A percentile compares a stretch with the other conserved stretches of the same genome.
Evolutionary conservation across 2,329 filamentous ascomycete genomes (phyloP).

Genomic region (Ophiostoma sp.): DNA sequence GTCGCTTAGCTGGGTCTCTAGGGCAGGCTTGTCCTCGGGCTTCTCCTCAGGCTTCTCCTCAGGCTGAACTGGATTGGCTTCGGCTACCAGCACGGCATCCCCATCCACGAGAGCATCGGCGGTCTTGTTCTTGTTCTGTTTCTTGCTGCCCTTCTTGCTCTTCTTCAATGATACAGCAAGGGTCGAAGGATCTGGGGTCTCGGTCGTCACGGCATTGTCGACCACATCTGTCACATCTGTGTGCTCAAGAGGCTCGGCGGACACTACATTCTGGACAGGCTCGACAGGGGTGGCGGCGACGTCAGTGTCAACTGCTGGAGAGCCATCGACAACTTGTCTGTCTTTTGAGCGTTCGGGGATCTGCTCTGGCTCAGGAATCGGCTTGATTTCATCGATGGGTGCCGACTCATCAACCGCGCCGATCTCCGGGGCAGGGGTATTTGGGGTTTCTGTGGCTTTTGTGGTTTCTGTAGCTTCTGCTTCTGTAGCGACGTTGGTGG

Average conservation of each 20-base stretch:
- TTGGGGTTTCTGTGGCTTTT: neutral
- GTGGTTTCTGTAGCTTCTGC: neutral
- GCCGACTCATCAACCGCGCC: slow-evolving; percentile 18
- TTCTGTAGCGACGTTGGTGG: neutral
- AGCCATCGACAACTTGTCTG: slow-evolving; percentile 19
- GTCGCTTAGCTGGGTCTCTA: neutral
- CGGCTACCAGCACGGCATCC: neutral
- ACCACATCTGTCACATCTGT: neutral
- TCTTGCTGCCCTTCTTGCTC: slow-evolving; percentile 22
- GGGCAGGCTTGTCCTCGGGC: neutral
- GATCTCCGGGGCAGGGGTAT: slow-evolving; percentile 10
- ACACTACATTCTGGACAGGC: slow-evolving; percentile 7
- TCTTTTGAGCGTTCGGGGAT: neutral
- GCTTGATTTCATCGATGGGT: neutral
- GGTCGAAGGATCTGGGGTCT: neutral
- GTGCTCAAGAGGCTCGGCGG: neutral
- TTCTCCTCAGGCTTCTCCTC: neutral
- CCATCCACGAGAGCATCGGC: neutral
- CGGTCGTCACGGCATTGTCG: neutral
- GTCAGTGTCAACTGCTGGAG: slow-evolving; percentile 23
- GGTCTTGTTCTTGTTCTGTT: slow-evolving; percentile 17
- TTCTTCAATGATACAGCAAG: neutral
- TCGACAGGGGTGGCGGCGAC: slow-evolving; percentile 4
- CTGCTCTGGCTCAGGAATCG: neutral
- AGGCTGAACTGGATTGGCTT: neutral